Conservation (phyloP, 805 yeast species). For the Ogataea populi-albae region DNA sequence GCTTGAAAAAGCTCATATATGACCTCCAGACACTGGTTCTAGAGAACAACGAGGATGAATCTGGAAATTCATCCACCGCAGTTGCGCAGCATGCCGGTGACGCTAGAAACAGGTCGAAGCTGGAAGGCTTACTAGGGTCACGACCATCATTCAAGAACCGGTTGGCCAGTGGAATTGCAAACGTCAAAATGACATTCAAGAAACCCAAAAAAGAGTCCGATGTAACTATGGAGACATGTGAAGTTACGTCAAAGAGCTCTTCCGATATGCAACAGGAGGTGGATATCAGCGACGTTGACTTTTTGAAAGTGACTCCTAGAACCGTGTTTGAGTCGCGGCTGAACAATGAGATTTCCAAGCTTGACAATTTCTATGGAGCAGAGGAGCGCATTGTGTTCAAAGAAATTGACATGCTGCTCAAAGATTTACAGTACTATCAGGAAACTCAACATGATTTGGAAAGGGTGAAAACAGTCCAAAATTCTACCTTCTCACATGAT, state of each 20-base stretch:
- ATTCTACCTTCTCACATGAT: conserved; percentile 21
- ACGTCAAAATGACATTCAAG: conserved; percentile 19
- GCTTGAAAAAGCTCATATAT: conserved; percentile 55
- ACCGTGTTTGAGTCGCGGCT: conserved; percentile 47
- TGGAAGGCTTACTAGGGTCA: conserved; percentile 13
- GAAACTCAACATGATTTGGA: conserved; percentile 23
- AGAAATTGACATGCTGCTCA: conserved; percentile 44
- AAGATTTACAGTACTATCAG: conserved; percentile 43
- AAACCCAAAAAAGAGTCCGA: conserved; percentile 10
- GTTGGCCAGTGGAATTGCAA: conserved; percentile 13
- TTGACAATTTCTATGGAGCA: conserved; percentile 48
- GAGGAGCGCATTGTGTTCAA: conserved; percentile 46
- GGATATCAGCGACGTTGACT: conserved; percentile 20
- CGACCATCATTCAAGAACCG: conserved; percentile 13
- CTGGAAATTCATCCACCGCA: conserved; percentile 16
- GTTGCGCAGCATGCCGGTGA: conserved; percentile 14
- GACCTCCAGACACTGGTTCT: conserved; percentile 42
- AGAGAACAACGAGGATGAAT: conserved; percentile 16
- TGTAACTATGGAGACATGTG: conserved; percentile 16
- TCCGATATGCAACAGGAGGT: conserved; percentile 2
- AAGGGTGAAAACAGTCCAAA: conserved; percentile 23
- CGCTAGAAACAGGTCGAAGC: conserved; percentile 13
- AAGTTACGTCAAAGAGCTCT: conserved; percentile 14
- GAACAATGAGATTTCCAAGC: conserved; percentile 46
- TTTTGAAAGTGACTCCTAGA: conserved; percentile 33